Conservation (phyloP, 208 protist species). For the Trypanosoma cruzi region DNA sequence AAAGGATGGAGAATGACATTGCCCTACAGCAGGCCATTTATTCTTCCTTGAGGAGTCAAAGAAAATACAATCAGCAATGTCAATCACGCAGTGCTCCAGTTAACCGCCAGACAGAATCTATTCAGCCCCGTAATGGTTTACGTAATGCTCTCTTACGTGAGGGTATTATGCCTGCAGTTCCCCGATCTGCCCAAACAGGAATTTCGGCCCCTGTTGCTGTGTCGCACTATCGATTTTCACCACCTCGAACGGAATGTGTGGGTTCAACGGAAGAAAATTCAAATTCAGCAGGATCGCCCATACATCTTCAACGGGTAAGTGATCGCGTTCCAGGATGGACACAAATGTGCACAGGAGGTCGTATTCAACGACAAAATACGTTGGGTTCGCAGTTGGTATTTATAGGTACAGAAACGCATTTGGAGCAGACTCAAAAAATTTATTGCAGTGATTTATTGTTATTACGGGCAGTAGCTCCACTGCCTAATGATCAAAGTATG, state of each 20-base stretch:
- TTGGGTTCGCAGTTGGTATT: slow-evolving; percentile 30
- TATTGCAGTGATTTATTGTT: slow-evolving; percentile 32
- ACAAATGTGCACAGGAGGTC: slow-evolving; percentile 29
- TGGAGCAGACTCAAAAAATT: slow-evolving; percentile 17
- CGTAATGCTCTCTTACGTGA: slow-evolving; percentile 32
- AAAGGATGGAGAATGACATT: slow-evolving; percentile 30
- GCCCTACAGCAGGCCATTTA: slow-evolving; percentile 32
- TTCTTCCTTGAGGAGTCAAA: slow-evolving; percentile 21
- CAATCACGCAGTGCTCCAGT: not conserved
- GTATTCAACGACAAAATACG: slow-evolving; percentile 35
- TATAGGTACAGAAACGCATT: slow-evolving; percentile 29
- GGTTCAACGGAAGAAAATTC: slow-evolving; percentile 14
- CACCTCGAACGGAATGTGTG: slow-evolving; percentile 10
- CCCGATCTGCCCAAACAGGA: slow-evolving; percentile 7
- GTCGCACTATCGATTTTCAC: slow-evolving; percentile 8
- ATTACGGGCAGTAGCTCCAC: slow-evolving; percentile 26
- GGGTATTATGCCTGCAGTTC: slow-evolving; percentile 32
- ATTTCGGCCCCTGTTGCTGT: not conserved
- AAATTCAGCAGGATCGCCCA: not conserved
- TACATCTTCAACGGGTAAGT: slow-evolving; percentile 26
- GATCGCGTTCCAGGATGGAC: slow-evolving; percentile 35
- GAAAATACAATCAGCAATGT: not conserved
- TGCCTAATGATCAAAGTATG: slow-evolving; percentile 16
- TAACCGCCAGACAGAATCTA: not conserved
- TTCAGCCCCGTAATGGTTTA: slow-evolving; percentile 14